A percentile compares a stretch with the other conserved stretches of the same genome.
phyloP scores from a whole-genome alignment of 768 basidiomycete species.

The Lenzites betulinus region DNA sequence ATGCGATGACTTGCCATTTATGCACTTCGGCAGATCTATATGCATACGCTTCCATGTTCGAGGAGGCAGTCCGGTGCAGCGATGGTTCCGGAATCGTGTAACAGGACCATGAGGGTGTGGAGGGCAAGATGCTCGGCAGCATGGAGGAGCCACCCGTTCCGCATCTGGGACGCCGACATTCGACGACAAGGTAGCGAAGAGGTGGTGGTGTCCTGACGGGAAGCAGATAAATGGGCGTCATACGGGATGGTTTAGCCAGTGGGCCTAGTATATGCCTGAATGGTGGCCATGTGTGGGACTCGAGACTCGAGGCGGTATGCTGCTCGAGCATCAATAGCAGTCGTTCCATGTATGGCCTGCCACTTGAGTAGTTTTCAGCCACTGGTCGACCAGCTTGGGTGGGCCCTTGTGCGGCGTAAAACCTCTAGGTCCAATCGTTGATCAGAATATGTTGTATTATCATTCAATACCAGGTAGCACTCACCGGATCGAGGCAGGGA shows the following conservation, averaged over 20 bases:
- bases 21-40: conserved; percentile 15
- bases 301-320: conserved; percentile 27
- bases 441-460: no score
- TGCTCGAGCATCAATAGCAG: conserved; percentile 16
- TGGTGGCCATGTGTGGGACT: conserved; percentile 23
- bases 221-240: background rate
- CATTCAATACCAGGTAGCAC: background rate
- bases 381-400: conserved; percentile 32
- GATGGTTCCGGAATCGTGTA: conserved; percentile 17
- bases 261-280: no score
- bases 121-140: conserved; percentile 8
- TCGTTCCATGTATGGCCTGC: conserved; percentile 35
- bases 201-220: background rate
- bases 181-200: conserved; percentile 18
- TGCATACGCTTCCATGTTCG: conserved; percentile 17
- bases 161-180: conserved; percentile 14
- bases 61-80: conserved; percentile 15
- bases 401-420: conserved; percentile 21
- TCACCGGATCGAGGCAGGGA: conserved; percentile 3
- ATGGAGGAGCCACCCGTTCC: conserved; percentile 15
- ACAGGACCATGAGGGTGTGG: conserved; percentile 13
- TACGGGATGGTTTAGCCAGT: no score
- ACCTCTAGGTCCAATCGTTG: background rate
- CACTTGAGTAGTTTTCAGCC: conserved; percentile 32
- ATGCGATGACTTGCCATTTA: conserved; percentile 5